Percentiles rank a stretch among this genome's conserved stretches.
These are phyloP conservation scores for Mrakia gelida DNA, from an alignment of 768 basidiomycete genomes.

Conservation along the genomic window DNA sequence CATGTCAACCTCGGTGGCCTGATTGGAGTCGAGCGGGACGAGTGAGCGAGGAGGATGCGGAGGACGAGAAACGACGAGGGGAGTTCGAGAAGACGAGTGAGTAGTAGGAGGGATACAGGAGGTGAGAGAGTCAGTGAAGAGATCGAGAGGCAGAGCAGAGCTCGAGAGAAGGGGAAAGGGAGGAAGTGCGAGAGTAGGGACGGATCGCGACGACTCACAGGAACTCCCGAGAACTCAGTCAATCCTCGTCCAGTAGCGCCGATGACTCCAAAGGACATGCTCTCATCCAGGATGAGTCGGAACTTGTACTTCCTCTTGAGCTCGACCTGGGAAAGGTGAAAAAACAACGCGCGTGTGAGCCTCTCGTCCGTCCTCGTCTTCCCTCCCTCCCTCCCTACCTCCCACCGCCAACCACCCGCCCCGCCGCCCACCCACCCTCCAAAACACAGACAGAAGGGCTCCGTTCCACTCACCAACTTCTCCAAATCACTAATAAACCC, in stretches of 20 bases:
- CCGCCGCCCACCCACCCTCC: no score
- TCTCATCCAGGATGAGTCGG: constrained; percentile 88
- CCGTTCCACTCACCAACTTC: constrained; percentile 62
- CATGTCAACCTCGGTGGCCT: constrained; percentile 90
- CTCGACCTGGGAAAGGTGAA: constrained; percentile 60
- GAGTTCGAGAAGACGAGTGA: no score
- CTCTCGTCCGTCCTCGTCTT: background rate
- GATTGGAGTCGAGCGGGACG: background rate
- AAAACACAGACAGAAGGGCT: background rate
- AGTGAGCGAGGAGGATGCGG: background rate
- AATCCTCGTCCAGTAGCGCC: constrained; percentile 91
- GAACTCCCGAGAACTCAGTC: constrained; percentile 90
- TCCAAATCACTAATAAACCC: constrained; percentile 89
- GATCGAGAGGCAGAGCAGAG: background rate
- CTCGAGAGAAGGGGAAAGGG: background rate
- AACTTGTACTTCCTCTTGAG: constrained; percentile 95
- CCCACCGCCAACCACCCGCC: no score
- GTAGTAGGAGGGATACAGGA: no score
- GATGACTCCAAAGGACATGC: constrained; percentile 85
- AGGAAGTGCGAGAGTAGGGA: background rate
- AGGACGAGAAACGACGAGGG: no score
- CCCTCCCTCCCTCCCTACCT: background rate
- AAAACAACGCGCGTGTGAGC: background rate
- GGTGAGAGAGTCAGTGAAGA: no score
- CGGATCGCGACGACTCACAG: constrained; percentile 52